Base-by-base conservation (phyloP, 495 filamentous ascomycete genomes). In the Penicilliopsis zonata region DNA sequence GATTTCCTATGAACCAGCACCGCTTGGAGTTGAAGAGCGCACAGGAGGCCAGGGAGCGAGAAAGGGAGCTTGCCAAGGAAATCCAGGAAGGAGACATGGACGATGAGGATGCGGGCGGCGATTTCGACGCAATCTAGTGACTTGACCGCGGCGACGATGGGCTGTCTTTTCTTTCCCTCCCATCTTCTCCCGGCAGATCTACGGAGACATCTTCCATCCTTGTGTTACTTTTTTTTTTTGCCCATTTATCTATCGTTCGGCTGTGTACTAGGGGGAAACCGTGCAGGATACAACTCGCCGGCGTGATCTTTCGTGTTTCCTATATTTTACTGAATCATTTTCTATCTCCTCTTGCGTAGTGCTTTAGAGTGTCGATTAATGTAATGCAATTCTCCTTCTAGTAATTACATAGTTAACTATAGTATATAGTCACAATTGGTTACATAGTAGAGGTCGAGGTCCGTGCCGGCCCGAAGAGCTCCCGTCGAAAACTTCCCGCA, bases 1-100 rank as follows among this genome's bases (percentile, higher is more conserved):
- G 92, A 10, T 98, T 94, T 65, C 90, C 90, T 6, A 94, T 95
- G 88, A 95, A 98, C 61, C 86, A 94, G 62, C 88, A 96, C 61
- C 72, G 90, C n/a, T 67, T 94, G 18, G 90, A 96, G 59, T 66
- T 96, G 31, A 94, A 93, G 76, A 96, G 90, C 48, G 90, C 92
- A 2, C 87, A 94, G 56, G 90, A 96, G 60, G 90, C 90, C 13
- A 76, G 90, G 25, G 90, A 98, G 61, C 72, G 90, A 24, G 90
- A 98, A 63, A 69, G 92, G 17, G 90, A 98, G 55, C 68, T 98
- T 59, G 90, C 88, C 29, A 98, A 96, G 72, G 90, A 98, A 70
- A 98, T 98, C 47, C 83, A 94, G 58, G 90, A 96, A 41, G 90
- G 92, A 10, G 90, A 96, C 46, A 74, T 94, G 61, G 90, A 96